Evolutionary conservation across 495 filamentous ascomycete genomes (phyloP).

Genomic region (Hypoxylon cercidicola): DNA sequence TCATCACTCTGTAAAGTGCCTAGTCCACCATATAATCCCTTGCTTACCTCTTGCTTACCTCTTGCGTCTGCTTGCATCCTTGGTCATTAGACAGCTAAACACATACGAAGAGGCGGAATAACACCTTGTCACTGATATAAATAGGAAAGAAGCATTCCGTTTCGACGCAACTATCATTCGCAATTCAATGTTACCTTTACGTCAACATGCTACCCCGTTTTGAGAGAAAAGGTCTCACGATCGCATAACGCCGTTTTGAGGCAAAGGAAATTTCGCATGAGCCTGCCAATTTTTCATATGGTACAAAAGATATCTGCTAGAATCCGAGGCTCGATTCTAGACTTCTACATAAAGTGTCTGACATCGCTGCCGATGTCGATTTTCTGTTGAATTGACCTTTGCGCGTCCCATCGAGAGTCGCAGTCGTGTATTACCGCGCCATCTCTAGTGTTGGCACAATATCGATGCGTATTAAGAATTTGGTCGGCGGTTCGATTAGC

Average conservation of each 20-base stretch:
- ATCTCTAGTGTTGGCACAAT: slow-evolving; percentile 13
- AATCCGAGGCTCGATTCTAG: slow-evolving; percentile 14
- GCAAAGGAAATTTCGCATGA: slow-evolving; percentile 30
- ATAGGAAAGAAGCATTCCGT: no score
- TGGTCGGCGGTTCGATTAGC: slow-evolving; percentile 49
- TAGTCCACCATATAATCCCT: no score
- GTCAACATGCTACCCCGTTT: background rate
- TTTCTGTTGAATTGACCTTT: slow-evolving; percentile 7
- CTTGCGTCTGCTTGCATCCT: no score
- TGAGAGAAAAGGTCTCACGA: background rate
- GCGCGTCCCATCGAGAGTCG: slow-evolving; percentile 26
- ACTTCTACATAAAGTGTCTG: slow-evolving; percentile 11
- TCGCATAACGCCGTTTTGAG: slow-evolving; percentile 1
- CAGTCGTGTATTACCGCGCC: slow-evolving; percentile 39
- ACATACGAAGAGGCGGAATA: no score
- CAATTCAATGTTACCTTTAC: background rate
- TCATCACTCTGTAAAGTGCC: no score
- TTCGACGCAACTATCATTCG: background rate
- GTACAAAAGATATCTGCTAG: slow-evolving; percentile 29
- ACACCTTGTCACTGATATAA: no score
- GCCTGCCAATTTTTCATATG: slow-evolving; percentile 38
- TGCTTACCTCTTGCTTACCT: no score
- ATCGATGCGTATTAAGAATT: slow-evolving; percentile 9
- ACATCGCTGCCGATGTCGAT: slow-evolving; percentile 26
- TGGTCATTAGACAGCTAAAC: no score